phyloP scores from a whole-genome alignment of 2,329 filamentous ascomycete species.

The Neopestalotiopsis sp. region DNA sequence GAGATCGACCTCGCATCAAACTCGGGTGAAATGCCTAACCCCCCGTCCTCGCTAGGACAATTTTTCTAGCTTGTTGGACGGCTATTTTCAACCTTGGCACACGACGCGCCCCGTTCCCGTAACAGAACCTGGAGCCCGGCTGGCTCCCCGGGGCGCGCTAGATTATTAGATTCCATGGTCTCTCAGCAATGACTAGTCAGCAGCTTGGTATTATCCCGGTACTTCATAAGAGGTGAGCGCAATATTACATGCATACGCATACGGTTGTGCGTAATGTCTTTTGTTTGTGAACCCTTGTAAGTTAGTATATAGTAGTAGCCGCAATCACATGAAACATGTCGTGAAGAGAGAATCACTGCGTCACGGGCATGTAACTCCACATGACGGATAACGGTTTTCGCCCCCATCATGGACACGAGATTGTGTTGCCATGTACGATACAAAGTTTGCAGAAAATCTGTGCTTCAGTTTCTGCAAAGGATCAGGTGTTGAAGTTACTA shows the following conservation, averaged over 20 bases:
- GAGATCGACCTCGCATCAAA: constrained; percentile 2
- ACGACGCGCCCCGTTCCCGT: neutral
- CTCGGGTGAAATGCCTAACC: neutral
- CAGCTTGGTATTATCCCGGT: neutral
- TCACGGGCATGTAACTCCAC: neutral
- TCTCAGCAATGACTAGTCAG: neutral
- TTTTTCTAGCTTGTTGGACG: neutral
- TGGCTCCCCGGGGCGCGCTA: neutral
- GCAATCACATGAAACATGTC: constrained; percentile 1
- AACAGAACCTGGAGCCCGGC: neutral
- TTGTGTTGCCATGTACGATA: neutral
- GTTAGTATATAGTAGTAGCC: neutral
- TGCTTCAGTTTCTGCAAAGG: neutral
- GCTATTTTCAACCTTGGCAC: neutral
- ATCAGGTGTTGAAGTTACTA: neutral
- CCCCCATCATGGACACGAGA: neutral
- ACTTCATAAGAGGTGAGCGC: neutral
- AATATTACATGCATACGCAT: neutral
- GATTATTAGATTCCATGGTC: neutral
- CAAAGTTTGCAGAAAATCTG: too few relatives aligned
- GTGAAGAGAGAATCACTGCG: neutral
- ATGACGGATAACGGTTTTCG: neutral
- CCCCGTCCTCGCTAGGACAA: neutral
- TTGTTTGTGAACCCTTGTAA: neutral
- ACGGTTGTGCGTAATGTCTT: neutral